Conservation (phyloP, 805 yeast species). For the Yarrowia osloensis region DNA sequence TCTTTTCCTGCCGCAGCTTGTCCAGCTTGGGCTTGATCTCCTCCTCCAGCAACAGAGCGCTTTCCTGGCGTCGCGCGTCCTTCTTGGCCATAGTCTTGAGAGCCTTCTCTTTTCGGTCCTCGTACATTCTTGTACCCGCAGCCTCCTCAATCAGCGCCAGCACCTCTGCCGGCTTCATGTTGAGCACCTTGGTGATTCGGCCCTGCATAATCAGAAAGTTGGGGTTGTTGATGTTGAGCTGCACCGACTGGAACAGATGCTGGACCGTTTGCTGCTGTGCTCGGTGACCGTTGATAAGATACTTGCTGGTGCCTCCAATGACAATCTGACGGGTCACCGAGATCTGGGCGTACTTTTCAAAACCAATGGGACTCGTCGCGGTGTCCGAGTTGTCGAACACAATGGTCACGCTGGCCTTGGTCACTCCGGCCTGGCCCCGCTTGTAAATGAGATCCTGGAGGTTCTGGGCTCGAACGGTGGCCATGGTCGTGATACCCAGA, state of each 20-base stretch:
- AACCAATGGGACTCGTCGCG: constrained; percentile 81
- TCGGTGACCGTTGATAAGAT: constrained; percentile 90
- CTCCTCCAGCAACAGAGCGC: constrained; percentile 68
- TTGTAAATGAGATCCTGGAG: constrained; percentile 93
- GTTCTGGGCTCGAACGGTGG: constrained; percentile 92
- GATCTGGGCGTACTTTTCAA: constrained; percentile 72
- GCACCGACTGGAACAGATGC: constrained; percentile 90
- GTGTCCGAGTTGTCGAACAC: constrained; percentile 87
- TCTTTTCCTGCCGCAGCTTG: constrained; percentile 75
- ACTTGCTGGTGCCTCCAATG: constrained; percentile 89
- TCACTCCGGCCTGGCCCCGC: constrained; percentile 97
- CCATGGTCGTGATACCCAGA: constrained; percentile 91
- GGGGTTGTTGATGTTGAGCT: constrained; percentile 93
- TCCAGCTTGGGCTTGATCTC: constrained; percentile 93
- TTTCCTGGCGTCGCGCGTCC: constrained; percentile 79
- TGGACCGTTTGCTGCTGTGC: constrained; percentile 93
- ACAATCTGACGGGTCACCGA: constrained; percentile 90
- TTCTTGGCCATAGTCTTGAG: constrained; percentile 89
- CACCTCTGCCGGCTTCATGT: constrained; percentile 92
- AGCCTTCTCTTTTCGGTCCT: constrained; percentile 89
- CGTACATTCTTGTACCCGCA: constrained; percentile 95
- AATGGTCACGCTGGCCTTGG: constrained; percentile 94
- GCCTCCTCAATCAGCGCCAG: constrained; percentile 94
- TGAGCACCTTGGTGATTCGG: constrained; percentile 92
- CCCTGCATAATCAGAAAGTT: constrained; percentile 99